Evolutionary conservation across 805 yeast species (phyloP).

Genomic region (Myxozyma kluyveri): DNA sequence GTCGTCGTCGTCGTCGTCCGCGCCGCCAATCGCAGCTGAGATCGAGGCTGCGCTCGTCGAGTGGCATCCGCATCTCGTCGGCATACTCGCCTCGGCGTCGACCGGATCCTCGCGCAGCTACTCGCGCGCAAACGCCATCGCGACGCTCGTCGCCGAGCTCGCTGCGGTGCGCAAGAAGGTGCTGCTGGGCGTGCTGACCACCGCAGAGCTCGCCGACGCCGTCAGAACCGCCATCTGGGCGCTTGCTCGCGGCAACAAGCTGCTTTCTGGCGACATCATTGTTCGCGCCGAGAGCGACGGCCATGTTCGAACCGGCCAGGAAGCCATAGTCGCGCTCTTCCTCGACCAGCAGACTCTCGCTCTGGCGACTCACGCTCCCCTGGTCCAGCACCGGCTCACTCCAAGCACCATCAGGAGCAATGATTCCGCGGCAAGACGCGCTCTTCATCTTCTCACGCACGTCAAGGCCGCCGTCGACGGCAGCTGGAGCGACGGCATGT

Average conservation of each 20-base stretch:
- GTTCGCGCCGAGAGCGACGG: conserved; percentile 37
- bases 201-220: conserved; percentile 32
- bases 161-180: conserved; percentile 33
- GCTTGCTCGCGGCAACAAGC: conserved; percentile 35
- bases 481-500: conserved; percentile 34
- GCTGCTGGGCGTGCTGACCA: conserved; percentile 34
- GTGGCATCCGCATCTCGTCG: conserved; percentile 36
- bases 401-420: conserved; percentile 1
- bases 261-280: conserved; percentile 37
- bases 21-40: conserved; percentile 31
- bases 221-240: conserved; percentile 37
- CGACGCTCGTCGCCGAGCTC: conserved; percentile 34
- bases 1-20: conserved; percentile 31
- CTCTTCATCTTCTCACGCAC: conserved; percentile 65
- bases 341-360: conserved; percentile 69
- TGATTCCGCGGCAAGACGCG: not conserved
- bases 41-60: conserved; percentile 37
- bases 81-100: conserved; percentile 28
- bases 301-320: conserved; percentile 32
- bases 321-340: conserved; percentile 57
- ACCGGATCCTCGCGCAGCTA: conserved; percentile 34
- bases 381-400: conserved; percentile 4
- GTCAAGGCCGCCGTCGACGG: conserved; percentile 57
- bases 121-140: conserved; percentile 30
- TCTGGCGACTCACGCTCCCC: conserved; percentile 43